Percentiles rank a stretch among this genome's conserved stretches.
Evolutionary conservation across 768 basidiomycete species (phyloP).

Genomic region (Boletus huronensis): DNA sequence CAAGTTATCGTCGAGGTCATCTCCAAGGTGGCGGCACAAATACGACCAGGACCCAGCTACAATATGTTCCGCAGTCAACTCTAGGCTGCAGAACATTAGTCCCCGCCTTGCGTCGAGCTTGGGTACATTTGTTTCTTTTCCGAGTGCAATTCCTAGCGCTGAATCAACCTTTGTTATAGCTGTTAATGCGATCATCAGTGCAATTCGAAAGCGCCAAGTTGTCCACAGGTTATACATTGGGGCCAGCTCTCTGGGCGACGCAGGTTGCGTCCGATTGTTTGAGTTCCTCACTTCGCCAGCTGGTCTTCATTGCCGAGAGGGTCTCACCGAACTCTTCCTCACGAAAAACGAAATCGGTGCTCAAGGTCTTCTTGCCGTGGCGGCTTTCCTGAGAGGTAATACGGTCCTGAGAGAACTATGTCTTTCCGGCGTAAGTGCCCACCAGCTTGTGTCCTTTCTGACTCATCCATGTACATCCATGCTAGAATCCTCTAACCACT

Average conservation of each 20-base stretch:
- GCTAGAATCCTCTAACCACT: conserved; percentile 40
- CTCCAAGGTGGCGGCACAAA: conserved; percentile 24
- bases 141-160: background rate
- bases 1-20: conserved; percentile 18
- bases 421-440: conserved; percentile 52
- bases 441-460: background rate
- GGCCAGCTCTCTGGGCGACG: conserved; percentile 54
- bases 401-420: conserved; percentile 45
- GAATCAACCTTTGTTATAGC: conserved; percentile 33
- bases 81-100: conserved; percentile 26
- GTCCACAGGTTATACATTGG: conserved; percentile 55
- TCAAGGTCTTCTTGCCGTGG: conserved; percentile 50
- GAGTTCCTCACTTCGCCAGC: conserved; percentile 48
- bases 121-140: conserved; percentile 11
- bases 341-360: conserved; percentile 57
- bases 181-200: conserved; percentile 45
- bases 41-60: conserved; percentile 31
- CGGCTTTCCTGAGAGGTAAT: conserved; percentile 49
- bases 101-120: conserved; percentile 29
- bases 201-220: conserved; percentile 42
- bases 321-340: conserved; percentile 53
- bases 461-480: conserved; percentile 15
- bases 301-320: conserved; percentile 39
- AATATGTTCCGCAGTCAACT: conserved; percentile 23
- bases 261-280: conserved; percentile 54